phyloP scores from a whole-genome alignment of 352 stramenopile species.

The Phytophthora podocarpi region DNA sequence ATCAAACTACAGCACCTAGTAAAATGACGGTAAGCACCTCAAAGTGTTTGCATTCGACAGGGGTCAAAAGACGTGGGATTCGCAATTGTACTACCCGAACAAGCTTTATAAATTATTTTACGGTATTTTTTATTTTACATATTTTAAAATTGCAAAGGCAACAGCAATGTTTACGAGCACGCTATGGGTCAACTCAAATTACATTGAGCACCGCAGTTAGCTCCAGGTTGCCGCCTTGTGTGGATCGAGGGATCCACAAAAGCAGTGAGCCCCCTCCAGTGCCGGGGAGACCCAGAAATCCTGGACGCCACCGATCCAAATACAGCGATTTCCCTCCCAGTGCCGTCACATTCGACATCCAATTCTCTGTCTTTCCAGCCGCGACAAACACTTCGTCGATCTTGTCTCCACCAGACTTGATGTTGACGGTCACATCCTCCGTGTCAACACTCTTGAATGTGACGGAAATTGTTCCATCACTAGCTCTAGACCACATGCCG shows the following conservation, averaged over 20 bases:
- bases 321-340: background rate
- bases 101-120: too few relatives aligned
- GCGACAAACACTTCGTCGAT: slow-evolving; percentile 3
- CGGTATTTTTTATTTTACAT: too few relatives aligned
- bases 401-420: background rate
- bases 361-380: background rate
- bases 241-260: slow-evolving; percentile 30
- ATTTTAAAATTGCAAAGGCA: too few relatives aligned
- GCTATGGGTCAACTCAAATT: too few relatives aligned
- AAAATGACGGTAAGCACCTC: too few relatives aligned
- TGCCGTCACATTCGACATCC: background rate
- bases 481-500: background rate
- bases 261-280: slow-evolving; percentile 3
- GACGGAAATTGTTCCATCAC: slow-evolving; percentile 1
- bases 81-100: too few relatives aligned
- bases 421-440: slow-evolving; percentile 6
- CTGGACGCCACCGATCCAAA: slow-evolving; percentile 14
- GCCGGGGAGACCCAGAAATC: background rate
- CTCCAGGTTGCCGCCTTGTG: slow-evolving; percentile 22
- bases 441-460: slow-evolving; percentile 9
- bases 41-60: too few relatives aligned
- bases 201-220: too few relatives aligned
- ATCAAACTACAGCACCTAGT: too few relatives aligned
- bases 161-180: too few relatives aligned
- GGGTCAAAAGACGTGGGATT: too few relatives aligned